phyloP scores from a whole-genome alignment of 2,329 filamentous ascomycete species.

The Penicillium expansum region DNA sequence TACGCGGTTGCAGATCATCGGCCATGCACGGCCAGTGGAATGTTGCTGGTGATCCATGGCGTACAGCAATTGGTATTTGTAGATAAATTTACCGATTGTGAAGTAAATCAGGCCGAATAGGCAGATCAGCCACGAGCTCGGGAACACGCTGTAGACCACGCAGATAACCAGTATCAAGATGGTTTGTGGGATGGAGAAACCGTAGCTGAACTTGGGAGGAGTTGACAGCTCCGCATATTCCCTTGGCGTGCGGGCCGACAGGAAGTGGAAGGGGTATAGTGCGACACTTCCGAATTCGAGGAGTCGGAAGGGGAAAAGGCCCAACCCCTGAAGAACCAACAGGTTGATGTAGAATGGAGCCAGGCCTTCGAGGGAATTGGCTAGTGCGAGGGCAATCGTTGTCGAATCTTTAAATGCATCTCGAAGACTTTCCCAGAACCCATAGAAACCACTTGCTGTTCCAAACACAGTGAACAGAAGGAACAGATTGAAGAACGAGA shows the following conservation, averaged over 20 bases:
- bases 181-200: conserved; percentile 90
- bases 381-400: conserved; percentile 71
- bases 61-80: conserved; percentile 83
- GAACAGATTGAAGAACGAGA: conserved; percentile 99
- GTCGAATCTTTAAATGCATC: conserved; percentile 76
- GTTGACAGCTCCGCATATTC: conserved; percentile 80
- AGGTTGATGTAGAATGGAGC: conserved; percentile 89
- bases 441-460: conserved; percentile 71
- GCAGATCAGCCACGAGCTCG: conserved; percentile 74
- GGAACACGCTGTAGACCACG: conserved; percentile 86
- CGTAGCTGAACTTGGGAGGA: conserved; percentile 88
- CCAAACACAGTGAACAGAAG: conserved; percentile 87
- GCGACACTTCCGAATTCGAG: conserved; percentile 84
- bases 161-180: conserved; percentile 93
- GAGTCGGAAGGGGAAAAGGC: conserved; percentile 86
- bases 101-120: conserved; percentile 70
- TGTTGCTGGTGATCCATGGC: conserved; percentile 85
- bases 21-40: conserved; percentile 83
- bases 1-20: conserved; percentile 91
- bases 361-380: conserved; percentile 69
- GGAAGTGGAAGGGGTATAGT: conserved; percentile 75
- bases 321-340: conserved; percentile 90
- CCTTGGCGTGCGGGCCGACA: conserved; percentile 80
- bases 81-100: conserved; percentile 45
- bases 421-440: conserved; percentile 61